Evolutionary conservation across 2,329 filamentous ascomycete species (phyloP), one percentile per base, ranked within the genome.

Genomic region (Penicillium sp.): DNA sequence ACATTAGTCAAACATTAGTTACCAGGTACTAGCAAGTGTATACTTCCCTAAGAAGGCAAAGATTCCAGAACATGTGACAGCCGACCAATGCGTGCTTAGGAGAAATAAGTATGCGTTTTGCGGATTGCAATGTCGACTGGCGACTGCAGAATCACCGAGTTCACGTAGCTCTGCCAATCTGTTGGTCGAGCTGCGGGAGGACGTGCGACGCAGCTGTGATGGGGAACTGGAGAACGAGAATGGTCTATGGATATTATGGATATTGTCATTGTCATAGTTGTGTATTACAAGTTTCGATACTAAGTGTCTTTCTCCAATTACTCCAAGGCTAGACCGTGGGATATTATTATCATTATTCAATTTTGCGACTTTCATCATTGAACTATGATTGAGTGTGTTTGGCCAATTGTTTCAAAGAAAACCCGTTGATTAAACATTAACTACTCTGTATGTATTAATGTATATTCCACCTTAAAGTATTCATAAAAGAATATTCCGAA

Each of bases 81-180:
- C 27, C 21, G 47, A 46, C 15, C 41, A 31, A 57, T 64, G 58
- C 52, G 47, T 42, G 49, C 31, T 9, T 42, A 27, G 25, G 50
- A 50, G 38, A 45, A 53, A 48, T 41, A 42, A 54, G 10, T 53
- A 42, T 60, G 61, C 57, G 19, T 57, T 49, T 55, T 43, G 29
- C 47, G 49, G 23, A 66, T 67, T 67, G 23, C 25, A 37, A 62
- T 60, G 13, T 45, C 19, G 62, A 61, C 62, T 62, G 61, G 59
- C 52, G 58, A 63, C 54, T 65, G 59, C 65, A 67, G 57, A 55
- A 61, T 65, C 63, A 65, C 59, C 43, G 25, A 59, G 59, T 58
- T 37, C 29, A 31, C 29, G 51, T 27, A 49, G 47, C 17, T 54
- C 45, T 17, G 38, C 13, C 33, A 51, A 35, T 37, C 52, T 31